Evolutionary conservation across 129 eudicot species (phyloP), one percentile per base, ranked within the genome.

Genomic region (Lonicera japonica): DNA sequence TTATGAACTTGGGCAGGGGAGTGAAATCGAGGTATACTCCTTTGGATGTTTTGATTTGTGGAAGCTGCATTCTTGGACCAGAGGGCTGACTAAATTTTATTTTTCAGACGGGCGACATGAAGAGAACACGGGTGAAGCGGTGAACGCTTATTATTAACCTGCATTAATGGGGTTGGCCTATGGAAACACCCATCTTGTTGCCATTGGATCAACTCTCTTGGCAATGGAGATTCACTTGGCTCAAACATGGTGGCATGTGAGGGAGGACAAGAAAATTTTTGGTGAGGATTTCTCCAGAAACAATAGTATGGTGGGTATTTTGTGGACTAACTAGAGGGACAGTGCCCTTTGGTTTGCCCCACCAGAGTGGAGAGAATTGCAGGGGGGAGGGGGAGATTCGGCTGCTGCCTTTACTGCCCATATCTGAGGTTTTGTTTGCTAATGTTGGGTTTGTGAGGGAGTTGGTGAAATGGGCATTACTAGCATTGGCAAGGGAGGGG

Each of bases 61-160:
- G n/a, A n/a, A n/a, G n/a, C n/a, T n/a, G n/a, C n/a, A 90, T 58
- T 90, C 97, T 17, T 90, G 95, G 97, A 91, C 97, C 25, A 76
- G 89, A 11, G 97, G 97, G 59, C 57, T 90, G 58, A 81, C 89
- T 0, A 95, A 83, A 54, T n/a, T n/a, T n/a, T n/a, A n/a, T n/a
- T 90, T 86, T 58, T 78, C 77, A 39, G 84, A 86, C 64, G 87
- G 89, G 12, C 80, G 89, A 43, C 83, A 86, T 59, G 86, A 90
- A 36, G 97, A 90, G 78, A 90, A 92, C 73, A 90, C 97, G 19
- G 80, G 95, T 19, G 95, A 90, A 71, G 97, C 97, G 1, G 81
- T 90, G 38, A 90, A 84, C 67, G 95, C 80, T 25, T 90, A 90
- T 63, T 86, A 90, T 60, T 77, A 95, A 0, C 95, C 95, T 54